Percentiles rank a stretch among this genome's conserved stretches.
These are phyloP conservation scores for Parachaetomium inaequale DNA, from an alignment of 495 filamentous ascomycete genomes.

Conservation along the genomic window DNA sequence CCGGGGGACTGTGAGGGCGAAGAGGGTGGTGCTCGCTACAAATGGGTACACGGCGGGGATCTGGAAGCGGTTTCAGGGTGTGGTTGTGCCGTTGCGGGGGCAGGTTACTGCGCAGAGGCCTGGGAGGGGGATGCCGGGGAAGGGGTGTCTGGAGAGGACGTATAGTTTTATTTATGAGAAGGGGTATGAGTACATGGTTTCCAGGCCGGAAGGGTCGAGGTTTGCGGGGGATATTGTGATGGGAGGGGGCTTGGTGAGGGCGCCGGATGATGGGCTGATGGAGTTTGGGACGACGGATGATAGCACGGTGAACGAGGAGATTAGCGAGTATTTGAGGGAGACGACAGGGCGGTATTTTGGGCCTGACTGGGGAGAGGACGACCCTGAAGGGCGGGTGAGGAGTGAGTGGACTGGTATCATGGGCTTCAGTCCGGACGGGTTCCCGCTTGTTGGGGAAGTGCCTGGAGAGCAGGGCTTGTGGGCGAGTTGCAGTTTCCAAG, in stretches of 20 bases:
- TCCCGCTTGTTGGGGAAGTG: slow-evolving; percentile 54
- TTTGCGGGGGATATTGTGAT: slow-evolving; percentile 63
- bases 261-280: slow-evolving; percentile 41
- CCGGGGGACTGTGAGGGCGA: slow-evolving; percentile 51
- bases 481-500: slow-evolving; percentile 53
- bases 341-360: slow-evolving; percentile 54
- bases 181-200: slow-evolving; percentile 66
- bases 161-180: slow-evolving; percentile 60
- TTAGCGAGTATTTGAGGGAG: slow-evolving; percentile 51
- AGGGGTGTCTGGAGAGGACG: slow-evolving; percentile 46
- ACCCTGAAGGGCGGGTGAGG: slow-evolving; percentile 54
- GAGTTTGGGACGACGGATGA: slow-evolving; percentile 59
- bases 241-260: slow-evolving; percentile 58
- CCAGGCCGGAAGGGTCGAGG: slow-evolving; percentile 44
- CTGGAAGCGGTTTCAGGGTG: slow-evolving; percentile 52
- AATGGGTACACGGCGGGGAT: slow-evolving; percentile 68
- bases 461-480: slow-evolving; percentile 44
- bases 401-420: slow-evolving; percentile 62
- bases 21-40: slow-evolving; percentile 62
- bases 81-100: slow-evolving; percentile 64
- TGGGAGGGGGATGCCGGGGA: slow-evolving; percentile 42
- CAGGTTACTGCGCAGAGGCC: slow-evolving; percentile 62
- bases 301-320: slow-evolving; percentile 49
- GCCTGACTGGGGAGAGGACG: slow-evolving; percentile 55
- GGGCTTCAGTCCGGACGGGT: slow-evolving; percentile 54